phyloP scores from a whole-genome alignment of 352 stramenopile species.

The Phytopythium sindhum region DNA sequence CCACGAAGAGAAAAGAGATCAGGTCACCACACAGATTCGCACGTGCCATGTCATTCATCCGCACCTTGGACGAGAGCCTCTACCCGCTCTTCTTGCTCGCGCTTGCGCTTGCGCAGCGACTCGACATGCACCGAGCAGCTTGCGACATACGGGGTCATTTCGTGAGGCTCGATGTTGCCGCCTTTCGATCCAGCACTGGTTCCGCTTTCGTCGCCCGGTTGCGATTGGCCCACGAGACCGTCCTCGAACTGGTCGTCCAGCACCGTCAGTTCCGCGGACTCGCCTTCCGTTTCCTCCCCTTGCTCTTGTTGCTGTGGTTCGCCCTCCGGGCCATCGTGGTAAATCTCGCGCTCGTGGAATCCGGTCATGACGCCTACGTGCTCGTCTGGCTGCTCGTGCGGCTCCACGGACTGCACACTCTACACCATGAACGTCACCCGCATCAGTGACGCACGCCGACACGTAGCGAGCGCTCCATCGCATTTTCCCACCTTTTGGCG shows the following conservation, averaged over 20 bases:
- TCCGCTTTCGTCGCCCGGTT: constrained; percentile 1
- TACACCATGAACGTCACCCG: not conserved
- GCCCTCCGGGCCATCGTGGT: not conserved
- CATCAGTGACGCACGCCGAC: not conserved
- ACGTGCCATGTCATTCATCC: no score
- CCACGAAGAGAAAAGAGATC: not conserved
- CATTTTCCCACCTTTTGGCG: constrained; percentile 1
- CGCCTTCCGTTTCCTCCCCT: not conserved
- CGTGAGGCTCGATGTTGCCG: constrained; percentile 8
- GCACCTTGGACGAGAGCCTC: constrained; percentile 49
- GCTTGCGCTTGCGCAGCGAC: constrained; percentile 47
- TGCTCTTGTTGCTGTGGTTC: not conserved
- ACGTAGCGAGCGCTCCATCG: not conserved
- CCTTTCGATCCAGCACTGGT: constrained; percentile 4
- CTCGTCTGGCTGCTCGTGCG: not conserved
- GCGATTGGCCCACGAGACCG: not conserved
- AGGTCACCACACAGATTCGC: no score
- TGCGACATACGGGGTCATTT: constrained; percentile 36
- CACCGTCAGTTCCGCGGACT: not conserved
- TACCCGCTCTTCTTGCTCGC: constrained; percentile 50
- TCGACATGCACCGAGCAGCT: constrained; percentile 38
- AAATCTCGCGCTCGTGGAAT: not conserved
- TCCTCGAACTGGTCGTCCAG: not conserved
- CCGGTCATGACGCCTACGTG: not conserved
- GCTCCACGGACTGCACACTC: not conserved